Percentiles rank a stretch among this genome's conserved stretches.
Conservation (phyloP, 176 grass and related monocot species). For the Zea luxurians region DNA sequence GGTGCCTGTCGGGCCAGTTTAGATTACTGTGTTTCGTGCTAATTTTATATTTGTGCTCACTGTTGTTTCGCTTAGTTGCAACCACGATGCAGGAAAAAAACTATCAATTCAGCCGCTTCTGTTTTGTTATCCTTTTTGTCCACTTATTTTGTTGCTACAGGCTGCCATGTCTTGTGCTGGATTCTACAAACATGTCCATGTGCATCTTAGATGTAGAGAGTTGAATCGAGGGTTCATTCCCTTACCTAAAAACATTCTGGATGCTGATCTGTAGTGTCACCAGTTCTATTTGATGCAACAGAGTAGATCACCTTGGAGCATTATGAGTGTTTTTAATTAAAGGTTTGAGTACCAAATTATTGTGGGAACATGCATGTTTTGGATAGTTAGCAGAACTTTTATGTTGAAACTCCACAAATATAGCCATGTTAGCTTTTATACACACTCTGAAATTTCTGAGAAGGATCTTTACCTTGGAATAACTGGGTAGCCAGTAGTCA, state of each 20-base stretch:
- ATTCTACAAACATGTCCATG: not conserved
- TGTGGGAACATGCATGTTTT: not conserved
- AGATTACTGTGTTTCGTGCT: not conserved
- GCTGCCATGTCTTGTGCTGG: slow-evolving; percentile 19
- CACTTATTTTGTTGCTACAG: slow-evolving; percentile 15
- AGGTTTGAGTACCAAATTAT: not conserved
- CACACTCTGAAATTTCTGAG: slow-evolving; percentile 16
- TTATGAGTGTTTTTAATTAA: not conserved
- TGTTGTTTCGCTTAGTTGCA: slow-evolving; percentile 2
- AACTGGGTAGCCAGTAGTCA: not conserved
- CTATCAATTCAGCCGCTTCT: not conserved
- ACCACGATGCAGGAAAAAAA: not conserved
- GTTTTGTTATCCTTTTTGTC: not conserved
- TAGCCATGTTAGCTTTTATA: slow-evolving; percentile 5
- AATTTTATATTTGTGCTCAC: slow-evolving; percentile 14
- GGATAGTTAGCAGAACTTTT: slow-evolving; percentile 11
- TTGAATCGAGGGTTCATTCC: not conserved
- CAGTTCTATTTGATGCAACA: slow-evolving; percentile 6
- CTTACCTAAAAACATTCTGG: not conserved
- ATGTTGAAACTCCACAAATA: slow-evolving; percentile 12
- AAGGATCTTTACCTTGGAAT: slow-evolving; percentile 8
- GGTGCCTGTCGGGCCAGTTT: slow-evolving; percentile 1
- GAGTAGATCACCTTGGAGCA: not conserved
- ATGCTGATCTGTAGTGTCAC: slow-evolving; percentile 1
- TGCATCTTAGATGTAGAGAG: not conserved